These are phyloP conservation scores for Camelina hispida DNA, from an alignment of 345 rosid species.

Conservation along the genomic window DNA sequence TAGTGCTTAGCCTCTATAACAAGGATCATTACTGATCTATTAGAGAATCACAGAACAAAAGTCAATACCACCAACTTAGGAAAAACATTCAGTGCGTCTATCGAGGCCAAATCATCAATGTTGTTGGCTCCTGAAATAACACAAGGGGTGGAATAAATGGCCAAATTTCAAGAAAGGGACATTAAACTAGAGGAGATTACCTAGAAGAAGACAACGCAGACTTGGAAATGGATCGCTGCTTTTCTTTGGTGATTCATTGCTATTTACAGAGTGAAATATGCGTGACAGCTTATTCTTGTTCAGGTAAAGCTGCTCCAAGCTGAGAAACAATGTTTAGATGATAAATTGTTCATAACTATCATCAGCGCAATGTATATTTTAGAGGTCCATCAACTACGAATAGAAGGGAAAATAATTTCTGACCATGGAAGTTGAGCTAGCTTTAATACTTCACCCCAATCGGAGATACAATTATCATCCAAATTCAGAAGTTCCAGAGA, in stretches of 20 bases:
- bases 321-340: constrained; percentile 42
- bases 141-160: constrained; percentile 13
- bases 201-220: constrained; percentile 80
- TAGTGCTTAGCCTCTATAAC: neutral
- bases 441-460: constrained; percentile 84
- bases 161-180: constrained; percentile 26
- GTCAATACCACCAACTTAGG: constrained; percentile 74
- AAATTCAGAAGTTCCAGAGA: constrained; percentile 80
- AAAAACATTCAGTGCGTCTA: constrained; percentile 70
- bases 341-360: neutral
- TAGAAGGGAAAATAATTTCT: constrained; percentile 39
- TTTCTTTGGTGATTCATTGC: constrained; percentile 46
- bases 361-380: neutral
- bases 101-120: constrained; percentile 64
- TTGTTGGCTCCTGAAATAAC: constrained; percentile 67
- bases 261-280: constrained; percentile 57
- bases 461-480: constrained; percentile 80
- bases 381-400: constrained; percentile 3
- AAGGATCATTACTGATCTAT: constrained; percentile 23
- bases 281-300: constrained; percentile 73
- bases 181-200: constrained; percentile 48
- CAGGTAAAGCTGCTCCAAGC: constrained; percentile 89
- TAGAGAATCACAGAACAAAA: constrained; percentile 25
- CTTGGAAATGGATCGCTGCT: constrained; percentile 63
- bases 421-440: constrained; percentile 77